These are phyloP conservation scores for Castanea sativa DNA, from an alignment of 306 rosid genomes.

Conservation along the genomic window DNA sequence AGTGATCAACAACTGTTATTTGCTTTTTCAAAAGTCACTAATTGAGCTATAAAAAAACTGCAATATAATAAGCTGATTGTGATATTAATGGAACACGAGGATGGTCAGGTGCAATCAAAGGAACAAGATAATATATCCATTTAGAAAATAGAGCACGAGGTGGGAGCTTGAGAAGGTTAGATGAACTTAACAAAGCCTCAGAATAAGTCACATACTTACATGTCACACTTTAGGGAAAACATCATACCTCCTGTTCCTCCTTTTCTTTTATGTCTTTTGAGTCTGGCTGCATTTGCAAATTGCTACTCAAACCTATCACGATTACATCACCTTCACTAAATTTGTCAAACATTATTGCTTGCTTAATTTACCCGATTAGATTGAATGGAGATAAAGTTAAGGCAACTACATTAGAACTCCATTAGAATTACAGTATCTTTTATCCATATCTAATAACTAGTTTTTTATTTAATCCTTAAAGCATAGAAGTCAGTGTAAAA, in stretches of 20 bases:
- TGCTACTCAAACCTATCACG: constrained; percentile 33
- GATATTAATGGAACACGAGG: constrained; percentile 20
- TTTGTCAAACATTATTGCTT: constrained; percentile 9
- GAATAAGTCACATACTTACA: constrained; percentile 23
- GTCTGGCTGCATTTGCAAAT: constrained; percentile 14
- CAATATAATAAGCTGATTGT: neutral
- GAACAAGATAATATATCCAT: constrained; percentile 40
- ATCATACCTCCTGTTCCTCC: constrained; percentile 5
- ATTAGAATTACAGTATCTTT: constrained; percentile 10
- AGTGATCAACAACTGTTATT: neutral
- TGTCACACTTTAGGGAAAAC: neutral
- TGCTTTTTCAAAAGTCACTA: neutral
- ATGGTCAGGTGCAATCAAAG: constrained; percentile 19
- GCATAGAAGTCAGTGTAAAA: neutral
- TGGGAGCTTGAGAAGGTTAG: constrained; percentile 8
- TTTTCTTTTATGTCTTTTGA: neutral
- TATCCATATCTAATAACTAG: neutral
- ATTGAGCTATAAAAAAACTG: neutral
- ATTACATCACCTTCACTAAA: constrained; percentile 26
- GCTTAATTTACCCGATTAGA: constrained; percentile 1
- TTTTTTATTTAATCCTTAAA: neutral
- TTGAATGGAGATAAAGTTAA: constrained; percentile 16
- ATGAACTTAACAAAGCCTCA: constrained; percentile 29
- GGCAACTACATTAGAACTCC: neutral
- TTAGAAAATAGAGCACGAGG: constrained; percentile 14